These are phyloP conservation scores for Parafenestella ontariensis DNA, from an alignment of 2,329 filamentous ascomycete genomes.

Conservation along the genomic window DNA sequence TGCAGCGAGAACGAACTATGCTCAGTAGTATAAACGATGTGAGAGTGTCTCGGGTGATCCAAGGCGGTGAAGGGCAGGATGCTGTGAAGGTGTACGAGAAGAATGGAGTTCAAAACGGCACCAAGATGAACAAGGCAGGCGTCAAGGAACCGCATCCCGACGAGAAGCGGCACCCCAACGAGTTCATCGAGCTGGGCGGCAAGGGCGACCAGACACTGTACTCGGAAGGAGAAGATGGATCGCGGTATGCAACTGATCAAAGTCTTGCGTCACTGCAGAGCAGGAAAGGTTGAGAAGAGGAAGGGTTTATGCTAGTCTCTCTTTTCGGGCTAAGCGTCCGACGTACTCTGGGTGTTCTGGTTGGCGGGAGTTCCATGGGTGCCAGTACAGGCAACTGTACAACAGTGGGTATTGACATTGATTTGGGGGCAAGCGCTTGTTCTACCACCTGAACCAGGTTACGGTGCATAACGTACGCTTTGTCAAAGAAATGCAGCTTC, in stretches of 20 bases:
- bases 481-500: background rate
- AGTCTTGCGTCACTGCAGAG: constrained; percentile 13
- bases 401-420: constrained; percentile 14
- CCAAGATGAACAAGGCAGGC: constrained; percentile 22
- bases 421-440: background rate
- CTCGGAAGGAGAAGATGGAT: constrained; percentile 62
- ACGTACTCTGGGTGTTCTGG: constrained; percentile 16
- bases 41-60: constrained; percentile 65
- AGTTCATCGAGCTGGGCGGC: constrained; percentile 86
- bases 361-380: constrained; percentile 18
- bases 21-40: constrained; percentile 83
- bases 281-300: constrained; percentile 2
- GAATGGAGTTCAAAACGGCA: constrained; percentile 36
- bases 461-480: constrained; percentile 8
- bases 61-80: constrained; percentile 60
- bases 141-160: constrained; percentile 70
- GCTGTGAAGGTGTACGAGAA: constrained; percentile 51
- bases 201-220: constrained; percentile 84
- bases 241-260: constrained; percentile 43
- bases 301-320: background rate
- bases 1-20: constrained; percentile 82
- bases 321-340: constrained; percentile 5
- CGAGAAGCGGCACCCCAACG: constrained; percentile 69
- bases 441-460: background rate
- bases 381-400: constrained; percentile 7